phyloP scores from a whole-genome alignment of 1,139 yeast genomes.

The Candida buenavistaensis region DNA sequence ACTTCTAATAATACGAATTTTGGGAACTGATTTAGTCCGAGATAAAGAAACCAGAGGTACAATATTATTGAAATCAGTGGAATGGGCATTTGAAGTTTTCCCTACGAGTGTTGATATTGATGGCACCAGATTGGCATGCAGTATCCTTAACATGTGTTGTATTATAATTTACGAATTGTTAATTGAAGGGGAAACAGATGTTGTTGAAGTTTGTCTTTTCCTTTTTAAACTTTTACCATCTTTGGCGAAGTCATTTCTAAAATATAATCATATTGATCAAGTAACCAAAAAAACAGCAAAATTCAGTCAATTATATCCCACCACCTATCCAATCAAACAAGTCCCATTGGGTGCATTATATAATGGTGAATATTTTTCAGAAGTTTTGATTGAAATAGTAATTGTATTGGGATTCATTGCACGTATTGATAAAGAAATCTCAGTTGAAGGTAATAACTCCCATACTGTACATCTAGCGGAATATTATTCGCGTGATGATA shows the following conservation, averaged over 20 bases:
- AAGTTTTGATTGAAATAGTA: conserved; percentile 68
- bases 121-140: conserved; percentile 62
- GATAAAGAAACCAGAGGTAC: conserved; percentile 36
- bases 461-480: conserved; percentile 37
- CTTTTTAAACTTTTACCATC: conserved; percentile 54
- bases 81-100: conserved; percentile 65
- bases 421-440: conserved; percentile 47
- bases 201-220: conserved; percentile 40
- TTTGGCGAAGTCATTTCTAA: conserved; percentile 50
- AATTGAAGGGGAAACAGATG: conserved; percentile 21
- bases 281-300: conserved; percentile 60
- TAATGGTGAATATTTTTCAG: conserved; percentile 69
- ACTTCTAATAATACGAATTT: conserved; percentile 57
- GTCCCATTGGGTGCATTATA: conserved; percentile 73
- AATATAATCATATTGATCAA: conserved; percentile 54
- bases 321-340: conserved; percentile 62
- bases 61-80: conserved; percentile 54
- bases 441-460: conserved; percentile 47
- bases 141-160: conserved; percentile 54
- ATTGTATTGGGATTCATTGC: conserved; percentile 59
- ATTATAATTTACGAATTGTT: conserved; percentile 31
- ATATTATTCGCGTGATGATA: conserved; percentile 40
- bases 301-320: conserved; percentile 69
- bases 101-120: conserved; percentile 54
- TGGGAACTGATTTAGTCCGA: conserved; percentile 47